Evolutionary conservation across 1,284 basidiomycete genomes (phyloP).

Genomic region (Takashimella koratensis): DNA sequence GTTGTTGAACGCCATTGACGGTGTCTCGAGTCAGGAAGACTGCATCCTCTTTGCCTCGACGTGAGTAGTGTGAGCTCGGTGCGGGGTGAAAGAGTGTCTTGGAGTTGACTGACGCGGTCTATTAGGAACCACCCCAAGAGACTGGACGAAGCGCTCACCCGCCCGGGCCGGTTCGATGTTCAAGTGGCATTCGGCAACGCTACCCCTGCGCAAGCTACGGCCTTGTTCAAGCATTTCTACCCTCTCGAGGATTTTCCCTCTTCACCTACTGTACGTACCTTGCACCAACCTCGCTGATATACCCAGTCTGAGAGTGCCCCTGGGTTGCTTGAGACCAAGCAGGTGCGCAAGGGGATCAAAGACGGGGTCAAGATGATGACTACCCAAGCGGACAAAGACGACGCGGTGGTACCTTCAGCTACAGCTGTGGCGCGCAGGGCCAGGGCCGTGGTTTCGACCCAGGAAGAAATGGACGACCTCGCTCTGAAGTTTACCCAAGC

Average conservation of each 20-base stretch:
- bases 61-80: constrained; percentile 5
- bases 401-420: no score
- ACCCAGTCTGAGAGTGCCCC: no score
- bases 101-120: no score
- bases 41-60: constrained; percentile 14
- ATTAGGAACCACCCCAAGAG: constrained; percentile 27
- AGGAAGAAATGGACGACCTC: constrained; percentile 12
- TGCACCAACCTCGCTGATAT: no score
- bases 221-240: constrained; percentile 82
- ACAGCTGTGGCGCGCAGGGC: no score
- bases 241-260: constrained; percentile 51
- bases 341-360: no score
- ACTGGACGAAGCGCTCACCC: constrained; percentile 35
- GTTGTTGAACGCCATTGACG: constrained; percentile 34
- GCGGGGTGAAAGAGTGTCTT: no score
- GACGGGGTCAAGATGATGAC: no score
- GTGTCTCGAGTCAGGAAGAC: constrained; percentile 26
- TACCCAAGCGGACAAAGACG: no score
- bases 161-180: constrained; percentile 34
- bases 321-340: no score
- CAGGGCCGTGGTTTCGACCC: background rate
- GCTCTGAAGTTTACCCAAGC: constrained; percentile 15
- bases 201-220: constrained; percentile 70
- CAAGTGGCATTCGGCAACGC: constrained; percentile 49
- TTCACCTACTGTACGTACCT: no score